Percentiles rank a stretch among this genome's conserved stretches.
Evolutionary conservation across 164 flowering plant genomes (phyloP).

Genomic region (Magnolia kwangsiensis): DNA sequence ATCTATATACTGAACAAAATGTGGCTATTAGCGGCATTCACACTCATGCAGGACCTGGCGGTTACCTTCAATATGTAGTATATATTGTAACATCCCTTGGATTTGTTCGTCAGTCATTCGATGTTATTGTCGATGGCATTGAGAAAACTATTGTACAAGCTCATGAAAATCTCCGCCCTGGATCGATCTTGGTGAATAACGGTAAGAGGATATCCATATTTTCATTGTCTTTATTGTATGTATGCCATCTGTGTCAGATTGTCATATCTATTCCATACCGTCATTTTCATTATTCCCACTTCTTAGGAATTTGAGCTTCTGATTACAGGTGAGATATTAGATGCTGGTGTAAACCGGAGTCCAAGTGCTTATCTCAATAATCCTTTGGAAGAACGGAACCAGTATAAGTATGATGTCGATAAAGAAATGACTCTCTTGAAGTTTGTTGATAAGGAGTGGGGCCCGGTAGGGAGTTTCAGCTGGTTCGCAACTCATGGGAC

Average conservation of each 20-base stretch:
- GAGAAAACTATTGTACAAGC: conserved; percentile 88
- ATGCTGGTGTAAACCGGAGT: conserved; percentile 94
- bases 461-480: conserved; percentile 94
- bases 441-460: conserved; percentile 93
- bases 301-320: conserved; percentile 3
- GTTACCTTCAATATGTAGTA: conserved; percentile 91
- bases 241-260: not conserved
- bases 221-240: not conserved
- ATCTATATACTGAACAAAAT: conserved; percentile 77
- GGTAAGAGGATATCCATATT: conserved; percentile 35
- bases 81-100: conserved; percentile 95
- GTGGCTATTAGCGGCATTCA: conserved; percentile 98
- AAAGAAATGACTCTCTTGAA: conserved; percentile 96
- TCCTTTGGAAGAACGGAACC: conserved; percentile 69
- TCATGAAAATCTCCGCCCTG: conserved; percentile 87
- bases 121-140: conserved; percentile 93
- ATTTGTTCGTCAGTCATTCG: conserved; percentile 96
- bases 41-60: conserved; percentile 99
- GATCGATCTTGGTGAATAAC: conserved; percentile 80
- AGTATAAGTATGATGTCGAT: conserved; percentile 89
- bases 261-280: not conserved
- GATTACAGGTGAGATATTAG: conserved; percentile 74
- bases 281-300: conserved; percentile 1
- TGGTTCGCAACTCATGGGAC: conserved; percentile 99
- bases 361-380: conserved; percentile 97